Evolutionary conservation across 2,329 filamentous ascomycete genomes (phyloP), one percentile per base, ranked within the genome.

Genomic region (Pseudogymnoascus sp.): DNA sequence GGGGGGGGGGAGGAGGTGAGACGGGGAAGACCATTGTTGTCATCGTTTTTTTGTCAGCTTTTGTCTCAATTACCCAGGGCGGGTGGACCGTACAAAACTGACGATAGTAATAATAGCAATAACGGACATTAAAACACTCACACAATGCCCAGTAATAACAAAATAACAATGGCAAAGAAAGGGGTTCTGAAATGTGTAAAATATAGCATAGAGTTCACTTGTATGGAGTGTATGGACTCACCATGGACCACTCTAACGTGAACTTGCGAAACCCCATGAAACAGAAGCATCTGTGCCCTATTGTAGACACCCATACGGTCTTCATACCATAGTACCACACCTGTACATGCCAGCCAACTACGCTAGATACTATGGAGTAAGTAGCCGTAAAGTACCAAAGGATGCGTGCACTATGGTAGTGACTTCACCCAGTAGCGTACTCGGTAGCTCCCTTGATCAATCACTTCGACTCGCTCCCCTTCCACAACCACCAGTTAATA

Each of bases 381-480:
- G 44, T 54, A 54, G 44, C 44, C 44, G 44, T 17, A 54, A 47
- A 54, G 44, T 54, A 54, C 44, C n/a, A 54, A 33, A 9, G 26
- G 26, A 54, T 31, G 44, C 31, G 44, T 31, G 44, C 44, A 31
- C 26, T 50, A 50, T 44, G 40, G 40, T 44, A 50, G 44, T 31
- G 31, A 50, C 44, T 50, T 31, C n/a, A n/a, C n/a, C 44, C 44
- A 50, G 44, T 54, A 54, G 44, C 44, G 44, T 54, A 33, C 26
- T 54, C 44, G 44, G 44, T 54, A 54, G 44, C 44, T 54, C 44
- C 44, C 44, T 54, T 54, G 44, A 54, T 54, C 44, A 54, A 31
- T 54, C 44, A 54, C 44, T 54, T 54, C 44, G n/a, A 54, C 26
- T 54, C 44, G 44, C 44, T 33, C 44, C 44, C 44, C 29, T 31